Base-by-base conservation (phyloP, 1,139 yeast genomes). In the Magnusiomyces fungicola region DNA sequence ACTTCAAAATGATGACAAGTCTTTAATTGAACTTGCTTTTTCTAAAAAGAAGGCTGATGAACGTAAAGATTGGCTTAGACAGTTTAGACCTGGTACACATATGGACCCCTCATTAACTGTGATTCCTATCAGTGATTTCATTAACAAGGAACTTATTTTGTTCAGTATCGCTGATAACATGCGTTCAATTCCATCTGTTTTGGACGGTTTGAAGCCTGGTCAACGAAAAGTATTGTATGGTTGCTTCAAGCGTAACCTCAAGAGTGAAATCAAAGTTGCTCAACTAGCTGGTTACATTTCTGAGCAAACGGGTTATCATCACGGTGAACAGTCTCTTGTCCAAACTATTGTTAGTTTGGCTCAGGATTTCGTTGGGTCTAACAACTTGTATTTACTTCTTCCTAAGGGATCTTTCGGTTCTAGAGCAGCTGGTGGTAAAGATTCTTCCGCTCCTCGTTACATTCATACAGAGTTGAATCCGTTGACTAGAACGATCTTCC, bases 371-470 rank as follows among this genome's bases (percentile, higher is more conserved):
- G 84, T 92, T 50, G 99, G 99, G 9, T 77, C 96, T 10, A 94
- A 94, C 63, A 94, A 94, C 62, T 71, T 94, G 59, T 86, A 94
- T 64, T 62, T 88, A 45, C 72, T 94, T 58, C 76, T 81, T 66
- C 98, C 99, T 43, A 85, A 83, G 65, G 99, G 99, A 73, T 84
- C 90, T 27, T 94, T 94, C 65, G 99, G 99, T 76, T 83, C 97
- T 1, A 80, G 99, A 69, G 92, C 95, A 40, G 78, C 89, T 33
- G 98, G 99, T 68, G 99, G 99, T 71, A 94, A 94, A 65, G 98
- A 94, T 73, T 94, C 89, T 24, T 87, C 97, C n/a, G 97, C 97
- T 42, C 84, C 97, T 53, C 90, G 99, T 78, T 94, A 94, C 72
- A 90, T 94, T 67, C 87, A 79, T 65, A 94, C 99, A 0, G 92